Base-by-base conservation (phyloP, 495 filamentous ascomycete species). In the Hypoxylon intermedium region DNA sequence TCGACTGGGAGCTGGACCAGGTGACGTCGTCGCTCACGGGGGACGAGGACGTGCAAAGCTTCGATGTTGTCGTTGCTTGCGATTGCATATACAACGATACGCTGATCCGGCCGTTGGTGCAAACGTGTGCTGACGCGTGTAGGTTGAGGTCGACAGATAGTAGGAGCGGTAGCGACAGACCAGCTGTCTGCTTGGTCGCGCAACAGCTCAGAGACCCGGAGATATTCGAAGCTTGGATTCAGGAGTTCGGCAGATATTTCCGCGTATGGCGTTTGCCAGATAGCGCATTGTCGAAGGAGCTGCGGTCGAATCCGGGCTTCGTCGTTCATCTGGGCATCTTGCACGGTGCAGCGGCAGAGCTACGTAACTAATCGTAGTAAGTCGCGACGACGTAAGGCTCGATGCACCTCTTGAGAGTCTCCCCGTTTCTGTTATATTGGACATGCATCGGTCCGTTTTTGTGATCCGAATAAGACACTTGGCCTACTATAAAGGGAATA, bases 51-150 rank as follows among this genome's bases (percentile, higher is more conserved):
- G 53, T 53, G 6, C 55, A 57, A 20, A 73, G 72, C 58, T 82
- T 88, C 52, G 87, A 91, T 57, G 75, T 82, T 2, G 79, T 96
- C 3, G 71, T 93, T 15, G 91, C 92, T 4, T 95, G 90, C 72
- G 91, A 95, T 68, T 95, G 91, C 65, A 87, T 97, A 70, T 96
- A 94, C 75, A 92, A 93, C 70, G 91, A 96, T 60, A 80, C 87
- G 4, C 82, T 98, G 2, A 85, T 97, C 12, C 76, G 84, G 28
- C 90, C 92, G 1, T 84, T 97, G 15, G 89, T 96, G n/a, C 78
- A 86, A 44, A 89, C 91, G 0, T 97, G 92, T 74, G 83, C 80
- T n/a, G 89, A 93, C 53, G 77, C 85, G 20, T 96, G 93, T 74
- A 72, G 75, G 15, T 70, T 93, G 1, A 72, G 85, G 15, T 67